These are phyloP conservation scores for Arachis hypogaea DNA, from an alignment of 306 rosid species.

Conservation along the genomic window DNA sequence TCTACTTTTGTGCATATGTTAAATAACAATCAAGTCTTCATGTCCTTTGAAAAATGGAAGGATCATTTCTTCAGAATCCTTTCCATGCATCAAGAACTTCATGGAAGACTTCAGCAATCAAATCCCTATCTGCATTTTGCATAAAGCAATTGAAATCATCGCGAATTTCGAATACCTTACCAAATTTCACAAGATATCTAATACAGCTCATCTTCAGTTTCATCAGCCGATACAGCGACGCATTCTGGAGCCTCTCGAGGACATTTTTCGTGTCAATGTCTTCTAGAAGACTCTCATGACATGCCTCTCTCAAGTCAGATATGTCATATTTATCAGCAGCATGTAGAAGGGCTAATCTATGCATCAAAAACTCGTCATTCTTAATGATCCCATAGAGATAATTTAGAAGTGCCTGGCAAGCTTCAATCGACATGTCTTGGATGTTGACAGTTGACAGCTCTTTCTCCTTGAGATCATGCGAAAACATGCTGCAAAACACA, in stretches of 20 bases:
- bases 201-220: constrained; percentile 74
- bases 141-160: constrained; percentile 84
- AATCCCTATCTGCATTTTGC: constrained; percentile 83
- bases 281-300: constrained; percentile 92
- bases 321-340: constrained; percentile 97
- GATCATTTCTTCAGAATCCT: constrained; percentile 67
- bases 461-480: constrained; percentile 88
- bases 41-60: constrained; percentile 29
- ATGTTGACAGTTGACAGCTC: constrained; percentile 79
- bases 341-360: constrained; percentile 77
- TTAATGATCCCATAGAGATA: constrained; percentile 81
- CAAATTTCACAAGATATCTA: constrained; percentile 87
- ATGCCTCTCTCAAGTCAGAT: constrained; percentile 75
- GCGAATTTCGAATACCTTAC: constrained; percentile 78
- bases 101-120: constrained; percentile 79
- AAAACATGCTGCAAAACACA: constrained; percentile 91
- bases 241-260: constrained; percentile 93
- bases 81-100: constrained; percentile 90
- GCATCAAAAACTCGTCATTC: constrained; percentile 71
- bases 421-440: constrained; percentile 84
- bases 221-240: constrained; percentile 74
- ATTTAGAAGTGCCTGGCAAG: constrained; percentile 79
- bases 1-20: constrained; percentile 43
- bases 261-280: constrained; percentile 91
- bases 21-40: constrained; percentile 31